Conservation (phyloP, 805 yeast species). For the Danielia reshetovae region DNA sequence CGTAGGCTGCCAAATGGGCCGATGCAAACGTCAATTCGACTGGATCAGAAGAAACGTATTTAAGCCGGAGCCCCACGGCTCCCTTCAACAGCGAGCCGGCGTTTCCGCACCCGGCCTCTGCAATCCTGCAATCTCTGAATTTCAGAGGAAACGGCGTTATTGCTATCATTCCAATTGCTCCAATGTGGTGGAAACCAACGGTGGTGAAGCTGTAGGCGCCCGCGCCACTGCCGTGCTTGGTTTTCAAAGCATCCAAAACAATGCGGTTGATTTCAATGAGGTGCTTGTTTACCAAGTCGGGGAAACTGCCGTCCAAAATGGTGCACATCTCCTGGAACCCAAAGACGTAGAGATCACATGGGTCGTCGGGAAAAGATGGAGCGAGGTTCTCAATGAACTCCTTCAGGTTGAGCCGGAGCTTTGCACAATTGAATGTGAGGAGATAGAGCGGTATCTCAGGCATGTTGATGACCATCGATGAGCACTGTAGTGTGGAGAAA, state of each 20-base stretch:
- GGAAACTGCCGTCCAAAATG: slow-evolving; percentile 50
- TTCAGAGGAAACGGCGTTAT: slow-evolving; percentile 42
- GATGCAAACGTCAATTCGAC: slow-evolving; percentile 57
- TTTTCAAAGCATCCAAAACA: slow-evolving; percentile 30
- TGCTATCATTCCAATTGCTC: slow-evolving; percentile 55
- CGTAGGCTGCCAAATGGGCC: slow-evolving; percentile 77
- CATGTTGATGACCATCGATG: too few species aligned
- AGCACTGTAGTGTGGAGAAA: too few species aligned
- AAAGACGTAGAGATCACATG: slow-evolving; percentile 50
- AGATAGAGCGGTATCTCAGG: slow-evolving; percentile 27
- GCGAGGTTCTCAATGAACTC: slow-evolving; percentile 26
- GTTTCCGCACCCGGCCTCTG: slow-evolving; percentile 51
- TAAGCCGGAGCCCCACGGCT: slow-evolving; percentile 59
- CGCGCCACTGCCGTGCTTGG: slow-evolving; percentile 25
- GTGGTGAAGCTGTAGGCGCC: slow-evolving; percentile 34
- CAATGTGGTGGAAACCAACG: slow-evolving; percentile 43
- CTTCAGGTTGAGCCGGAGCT: slow-evolving; percentile 34
- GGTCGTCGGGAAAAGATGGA: slow-evolving; percentile 23
- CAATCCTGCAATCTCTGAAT: slow-evolving; percentile 22
- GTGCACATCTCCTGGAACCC: slow-evolving; percentile 66
- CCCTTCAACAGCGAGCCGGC: slow-evolving; percentile 70
- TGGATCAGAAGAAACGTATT: slow-evolving; percentile 14
- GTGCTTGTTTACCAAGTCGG: slow-evolving; percentile 30
- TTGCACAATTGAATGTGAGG: slow-evolving; percentile 58
- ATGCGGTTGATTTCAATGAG: slow-evolving; percentile 34